Conservation (phyloP, 148 eudicot species). For the Linanthus parryae region DNA sequence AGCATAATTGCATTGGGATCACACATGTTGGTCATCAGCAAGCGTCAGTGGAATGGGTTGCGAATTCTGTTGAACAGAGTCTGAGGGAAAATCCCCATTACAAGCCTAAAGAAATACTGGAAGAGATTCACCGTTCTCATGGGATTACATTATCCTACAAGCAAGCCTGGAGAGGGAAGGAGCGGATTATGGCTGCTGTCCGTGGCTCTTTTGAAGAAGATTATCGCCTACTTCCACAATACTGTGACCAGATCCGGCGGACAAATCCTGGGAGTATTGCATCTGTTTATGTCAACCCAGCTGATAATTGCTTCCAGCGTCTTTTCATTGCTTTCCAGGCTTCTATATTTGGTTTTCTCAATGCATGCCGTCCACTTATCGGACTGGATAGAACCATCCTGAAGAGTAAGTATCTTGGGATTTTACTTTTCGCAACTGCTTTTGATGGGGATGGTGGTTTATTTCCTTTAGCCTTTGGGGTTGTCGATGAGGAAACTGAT, state of each 20-base stretch:
- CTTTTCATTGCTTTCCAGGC: slow-evolving; percentile 55
- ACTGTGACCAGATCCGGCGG: slow-evolving; percentile 45
- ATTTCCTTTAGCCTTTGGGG: slow-evolving; percentile 58
- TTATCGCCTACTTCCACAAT: slow-evolving; percentile 49
- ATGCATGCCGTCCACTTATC: slow-evolving; percentile 48
- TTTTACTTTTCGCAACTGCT: slow-evolving; percentile 47
- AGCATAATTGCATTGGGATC: slow-evolving; percentile 61
- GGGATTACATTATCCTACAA: slow-evolving; percentile 60
- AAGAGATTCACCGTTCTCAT: slow-evolving; percentile 54
- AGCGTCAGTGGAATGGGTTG: slow-evolving; percentile 85
- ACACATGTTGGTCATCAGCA: slow-evolving; percentile 76
- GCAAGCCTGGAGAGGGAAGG: slow-evolving; percentile 71
- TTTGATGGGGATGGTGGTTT: slow-evolving; percentile 61
- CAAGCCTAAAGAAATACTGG: slow-evolving; percentile 76
- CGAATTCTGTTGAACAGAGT: slow-evolving; percentile 48
- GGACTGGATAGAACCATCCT: slow-evolving; percentile 44
- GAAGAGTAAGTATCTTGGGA: slow-evolving; percentile 56
- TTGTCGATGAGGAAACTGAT: slow-evolving; percentile 56
- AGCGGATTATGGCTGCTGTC: slow-evolving; percentile 58
- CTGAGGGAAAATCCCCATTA: slow-evolving; percentile 62
- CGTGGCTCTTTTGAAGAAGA: slow-evolving; percentile 66
- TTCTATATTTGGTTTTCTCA: slow-evolving; percentile 50
- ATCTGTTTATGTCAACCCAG: slow-evolving; percentile 37
- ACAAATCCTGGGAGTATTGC: slow-evolving; percentile 64
- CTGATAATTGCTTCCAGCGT: slow-evolving; percentile 45